phyloP scores from a whole-genome alignment of 2,329 filamentous ascomycete genomes.

The Aspergillus brunneoviolaceus region DNA sequence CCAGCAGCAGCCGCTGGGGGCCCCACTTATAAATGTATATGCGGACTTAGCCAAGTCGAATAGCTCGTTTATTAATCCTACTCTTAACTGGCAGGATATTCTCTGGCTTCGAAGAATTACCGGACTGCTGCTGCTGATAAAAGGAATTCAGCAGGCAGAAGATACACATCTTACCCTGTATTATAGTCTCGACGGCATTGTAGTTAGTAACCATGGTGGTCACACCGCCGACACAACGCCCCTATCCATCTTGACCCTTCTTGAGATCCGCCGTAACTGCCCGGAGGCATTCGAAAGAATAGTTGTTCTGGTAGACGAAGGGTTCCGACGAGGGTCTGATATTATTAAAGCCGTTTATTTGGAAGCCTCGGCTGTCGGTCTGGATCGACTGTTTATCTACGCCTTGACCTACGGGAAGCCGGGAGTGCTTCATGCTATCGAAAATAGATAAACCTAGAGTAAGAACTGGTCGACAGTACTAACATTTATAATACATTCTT shows the following conservation, averaged over 20 bases:
- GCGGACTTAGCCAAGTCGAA: conserved; percentile 56
- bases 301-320: conserved; percentile 56
- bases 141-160: conserved; percentile 58
- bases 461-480: no score
- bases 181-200: conserved; percentile 54
- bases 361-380: conserved; percentile 55
- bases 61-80: conserved; percentile 53
- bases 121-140: conserved; percentile 54
- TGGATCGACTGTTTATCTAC: conserved; percentile 42
- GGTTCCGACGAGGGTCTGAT: conserved; percentile 55
- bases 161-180: conserved; percentile 54
- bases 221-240: conserved; percentile 54
- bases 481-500: no score
- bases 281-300: conserved; percentile 52
- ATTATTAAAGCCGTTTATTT: conserved; percentile 56
- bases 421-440: no score
- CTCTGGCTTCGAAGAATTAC: conserved; percentile 53
- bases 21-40: no score
- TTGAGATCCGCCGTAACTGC: conserved; percentile 53
- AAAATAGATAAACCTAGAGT: no score
- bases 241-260: conserved; percentile 52
- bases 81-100: conserved; percentile 55
- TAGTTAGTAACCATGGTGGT: conserved; percentile 61
- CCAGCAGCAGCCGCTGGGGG: no score
- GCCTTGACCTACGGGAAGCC: no score